These are phyloP conservation scores for Neonectria coccinea DNA, from an alignment of 2,329 filamentous ascomycete species.

Conservation along the genomic window DNA sequence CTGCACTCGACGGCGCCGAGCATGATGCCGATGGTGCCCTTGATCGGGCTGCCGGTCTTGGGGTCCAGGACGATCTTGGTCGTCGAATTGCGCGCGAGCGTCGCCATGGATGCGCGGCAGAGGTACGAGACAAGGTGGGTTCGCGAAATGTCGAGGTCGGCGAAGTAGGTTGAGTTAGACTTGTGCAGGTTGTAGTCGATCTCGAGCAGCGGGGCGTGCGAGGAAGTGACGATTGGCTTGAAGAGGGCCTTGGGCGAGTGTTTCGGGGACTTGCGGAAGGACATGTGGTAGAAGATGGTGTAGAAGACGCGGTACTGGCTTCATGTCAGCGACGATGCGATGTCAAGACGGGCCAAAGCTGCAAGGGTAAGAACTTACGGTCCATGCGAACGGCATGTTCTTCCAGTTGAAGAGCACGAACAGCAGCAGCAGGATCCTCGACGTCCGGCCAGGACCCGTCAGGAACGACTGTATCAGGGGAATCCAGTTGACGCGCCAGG, in stretches of 20 bases:
- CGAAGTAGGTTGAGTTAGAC: constrained; percentile 86
- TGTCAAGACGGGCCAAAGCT: background rate
- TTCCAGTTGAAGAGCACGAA: constrained; percentile 77
- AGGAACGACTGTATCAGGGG: constrained; percentile 57
- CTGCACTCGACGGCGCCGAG: constrained; percentile 79
- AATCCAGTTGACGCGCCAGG: constrained; percentile 59
- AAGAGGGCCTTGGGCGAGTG: constrained; percentile 76
- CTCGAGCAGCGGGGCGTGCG: constrained; percentile 78
- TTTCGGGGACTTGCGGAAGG: constrained; percentile 60
- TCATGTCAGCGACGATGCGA: constrained; percentile 17
- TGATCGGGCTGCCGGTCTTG: constrained; percentile 60
- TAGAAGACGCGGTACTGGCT: constrained; percentile 68
- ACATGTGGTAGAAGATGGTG: constrained; percentile 65
- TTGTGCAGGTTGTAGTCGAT: constrained; percentile 91
- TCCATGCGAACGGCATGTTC: constrained; percentile 80
- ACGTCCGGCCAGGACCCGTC: constrained; percentile 66
- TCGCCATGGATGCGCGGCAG: constrained; percentile 68
- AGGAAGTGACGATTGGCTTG: constrained; percentile 74
- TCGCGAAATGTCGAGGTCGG: constrained; percentile 85
- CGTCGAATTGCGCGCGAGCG: constrained; percentile 61
- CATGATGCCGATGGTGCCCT: constrained; percentile 70
- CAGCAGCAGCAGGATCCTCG: constrained; percentile 64
- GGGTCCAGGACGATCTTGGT: constrained; percentile 64
- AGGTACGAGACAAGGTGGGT: constrained; percentile 82
- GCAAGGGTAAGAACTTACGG: constrained; percentile 62